phyloP scores from a whole-genome alignment of 306 rosid species.

The Dalbergia oliveri region DNA sequence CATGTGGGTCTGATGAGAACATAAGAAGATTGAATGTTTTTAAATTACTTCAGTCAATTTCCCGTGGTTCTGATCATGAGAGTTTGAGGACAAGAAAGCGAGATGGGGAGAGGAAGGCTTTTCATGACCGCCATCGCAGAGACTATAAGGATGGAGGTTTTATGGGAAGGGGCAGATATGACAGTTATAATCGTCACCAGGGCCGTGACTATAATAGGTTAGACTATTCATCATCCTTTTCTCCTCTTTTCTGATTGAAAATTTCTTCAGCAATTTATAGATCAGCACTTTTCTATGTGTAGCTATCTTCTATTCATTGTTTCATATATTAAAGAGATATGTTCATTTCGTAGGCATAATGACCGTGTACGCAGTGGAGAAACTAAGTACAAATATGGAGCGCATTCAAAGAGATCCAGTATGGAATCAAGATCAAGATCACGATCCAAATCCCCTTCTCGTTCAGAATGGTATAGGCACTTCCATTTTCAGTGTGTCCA shows the following conservation, averaged over 20 bases:
- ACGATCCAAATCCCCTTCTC: conserved; percentile 68
- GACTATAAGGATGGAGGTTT: conserved; percentile 61
- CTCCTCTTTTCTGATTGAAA: background rate
- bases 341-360: conserved; percentile 53
- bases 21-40: conserved; percentile 32
- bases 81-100: conserved; percentile 55
- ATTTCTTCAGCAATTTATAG: conserved; percentile 7
- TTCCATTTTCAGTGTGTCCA: conserved; percentile 29
- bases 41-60: conserved; percentile 56
- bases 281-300: background rate
- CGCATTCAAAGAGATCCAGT: conserved; percentile 59
- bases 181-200: conserved; percentile 50
- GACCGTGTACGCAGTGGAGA: conserved; percentile 63
- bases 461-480: conserved; percentile 55
- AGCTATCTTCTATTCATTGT: conserved; percentile 1
- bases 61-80: conserved; percentile 63
- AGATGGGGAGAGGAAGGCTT: conserved; percentile 59
- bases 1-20: conserved; percentile 20
- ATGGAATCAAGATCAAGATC: conserved; percentile 66
- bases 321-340: conserved; percentile 29
- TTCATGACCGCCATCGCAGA: conserved; percentile 51
- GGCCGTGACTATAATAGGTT: conserved; percentile 69
- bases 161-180: conserved; percentile 58
- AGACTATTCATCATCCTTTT: conserved; percentile 20
- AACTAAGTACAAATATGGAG: conserved; percentile 59